Base-by-base conservation (phyloP, 345 rosid genomes). In the Populus tremula region DNA sequence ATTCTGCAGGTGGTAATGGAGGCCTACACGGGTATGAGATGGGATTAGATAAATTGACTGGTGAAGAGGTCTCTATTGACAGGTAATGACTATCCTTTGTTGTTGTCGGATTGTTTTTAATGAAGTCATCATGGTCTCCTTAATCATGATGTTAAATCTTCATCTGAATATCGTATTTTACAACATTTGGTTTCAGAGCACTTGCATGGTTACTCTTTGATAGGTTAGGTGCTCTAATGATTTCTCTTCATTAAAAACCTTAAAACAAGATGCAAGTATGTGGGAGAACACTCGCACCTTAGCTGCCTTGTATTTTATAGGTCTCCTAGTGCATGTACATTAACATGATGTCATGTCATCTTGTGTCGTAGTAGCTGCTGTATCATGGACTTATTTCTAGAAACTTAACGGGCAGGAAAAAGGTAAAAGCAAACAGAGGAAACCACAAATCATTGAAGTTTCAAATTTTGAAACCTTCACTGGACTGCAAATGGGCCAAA, bases 31-130 rank as follows among this genome's bases (percentile, higher is more conserved):
- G 80, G 45, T 85, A 77, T 68, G 88, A 83, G 64, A 70, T 69
- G 67, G 87, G 85, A 67, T 63, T 69, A 53, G 79, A 83, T 65
- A 87, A 80, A 71, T 50, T 86, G 25, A 76, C 71, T 50, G 86
- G 82, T 65, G 92, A 87, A 80, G 84, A 77, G 61, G 77, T 77
- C 74, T 79, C 86, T 27, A 82, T 74, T 71, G 88, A 83, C 67
- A 86, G 91, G 94, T 90, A 85, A 66, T 41, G 35, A 74, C 68
- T 65, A 65, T 65, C 25, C 41, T 47, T 69, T 1, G 13, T 39
- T 39, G 27, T 16, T 1, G n/a, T 45, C 2, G 36, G 16, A 70
- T 31, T 71, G 41, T 33, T 53, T 33, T 53, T 20, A 20, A 5
- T 17, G 73, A 70, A 33, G 5, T 45, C 56, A 70, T 25, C 14